Conservation (phyloP, 371 early-diverging fungal species). For the Synchytrium microbalum region DNA sequence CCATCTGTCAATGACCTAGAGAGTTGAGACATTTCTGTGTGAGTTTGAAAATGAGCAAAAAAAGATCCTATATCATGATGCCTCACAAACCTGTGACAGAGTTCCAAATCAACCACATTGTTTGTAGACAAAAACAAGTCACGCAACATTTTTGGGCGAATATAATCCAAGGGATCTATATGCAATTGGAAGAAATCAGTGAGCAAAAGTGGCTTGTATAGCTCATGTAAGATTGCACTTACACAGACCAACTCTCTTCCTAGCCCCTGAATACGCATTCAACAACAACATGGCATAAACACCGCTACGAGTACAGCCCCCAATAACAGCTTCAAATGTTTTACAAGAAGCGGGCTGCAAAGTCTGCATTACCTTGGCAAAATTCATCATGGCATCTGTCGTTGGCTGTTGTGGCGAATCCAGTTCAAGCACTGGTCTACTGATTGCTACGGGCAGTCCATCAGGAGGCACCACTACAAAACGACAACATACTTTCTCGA, state of each 20-base stretch:
- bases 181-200: neutral
- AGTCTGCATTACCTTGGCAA: neutral
- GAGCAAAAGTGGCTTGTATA: neutral
- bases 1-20: neutral
- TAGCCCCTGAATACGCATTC: neutral
- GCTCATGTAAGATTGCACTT: neutral
- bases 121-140: neutral
- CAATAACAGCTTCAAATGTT: neutral
- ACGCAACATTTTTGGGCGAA: neutral
- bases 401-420: neutral
- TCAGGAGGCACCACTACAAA: neutral
- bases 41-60: neutral
- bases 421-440: neutral
- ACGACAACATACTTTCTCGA: neutral
- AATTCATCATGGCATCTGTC: neutral
- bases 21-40: no score
- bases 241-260: neutral
- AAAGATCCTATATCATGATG: neutral
- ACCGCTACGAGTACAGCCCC: neutral
- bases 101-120: neutral
- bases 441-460: neutral
- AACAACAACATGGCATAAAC: neutral
- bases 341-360: neutral
- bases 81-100: slow-evolving; percentile 1
- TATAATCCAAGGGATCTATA: neutral